Conservation (phyloP, 192 early-diverging fungal genomes). For the Coemansia aciculifera region DNA sequence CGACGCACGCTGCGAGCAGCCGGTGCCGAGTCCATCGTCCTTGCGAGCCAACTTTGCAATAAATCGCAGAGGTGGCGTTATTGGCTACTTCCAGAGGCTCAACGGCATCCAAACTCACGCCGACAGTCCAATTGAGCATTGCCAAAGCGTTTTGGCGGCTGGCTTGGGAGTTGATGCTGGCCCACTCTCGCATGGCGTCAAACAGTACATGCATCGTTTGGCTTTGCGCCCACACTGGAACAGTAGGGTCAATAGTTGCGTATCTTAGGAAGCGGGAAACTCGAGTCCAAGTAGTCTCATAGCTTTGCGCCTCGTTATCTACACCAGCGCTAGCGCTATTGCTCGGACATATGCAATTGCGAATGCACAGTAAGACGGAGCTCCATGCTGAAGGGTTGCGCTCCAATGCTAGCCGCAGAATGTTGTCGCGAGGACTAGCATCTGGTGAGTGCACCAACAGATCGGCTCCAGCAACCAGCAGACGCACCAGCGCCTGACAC, state of each 20-base stretch:
- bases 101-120: slow-evolving; percentile 1
- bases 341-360: neutral
- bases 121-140: slow-evolving; percentile 26
- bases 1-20: slow-evolving; percentile 13
- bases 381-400: slow-evolving; percentile 20
- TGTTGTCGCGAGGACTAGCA: slow-evolving; percentile 17
- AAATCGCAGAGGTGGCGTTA: neutral
- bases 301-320: neutral
- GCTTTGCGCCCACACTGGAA: slow-evolving; percentile 35
- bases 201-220: slow-evolving; percentile 11
- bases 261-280: slow-evolving; percentile 13
- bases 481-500: slow-evolving; percentile 13
- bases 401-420: slow-evolving; percentile 23
- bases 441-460: neutral
- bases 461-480: slow-evolving; percentile 25
- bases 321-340: neutral
- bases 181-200: slow-evolving; percentile 17
- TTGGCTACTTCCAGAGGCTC: neutral
- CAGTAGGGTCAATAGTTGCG: slow-evolving; percentile 24
- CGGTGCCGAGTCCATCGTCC: slow-evolving; percentile 15
- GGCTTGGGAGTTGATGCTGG: neutral
- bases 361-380: slow-evolving; percentile 8
- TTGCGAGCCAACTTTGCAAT: slow-evolving; percentile 11
- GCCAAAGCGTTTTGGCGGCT: slow-evolving; percentile 4
- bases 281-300: slow-evolving; percentile 10